Evolutionary conservation across 2,329 filamentous ascomycete genomes (phyloP).

Genomic region (Cordyceps pruinosa): DNA sequence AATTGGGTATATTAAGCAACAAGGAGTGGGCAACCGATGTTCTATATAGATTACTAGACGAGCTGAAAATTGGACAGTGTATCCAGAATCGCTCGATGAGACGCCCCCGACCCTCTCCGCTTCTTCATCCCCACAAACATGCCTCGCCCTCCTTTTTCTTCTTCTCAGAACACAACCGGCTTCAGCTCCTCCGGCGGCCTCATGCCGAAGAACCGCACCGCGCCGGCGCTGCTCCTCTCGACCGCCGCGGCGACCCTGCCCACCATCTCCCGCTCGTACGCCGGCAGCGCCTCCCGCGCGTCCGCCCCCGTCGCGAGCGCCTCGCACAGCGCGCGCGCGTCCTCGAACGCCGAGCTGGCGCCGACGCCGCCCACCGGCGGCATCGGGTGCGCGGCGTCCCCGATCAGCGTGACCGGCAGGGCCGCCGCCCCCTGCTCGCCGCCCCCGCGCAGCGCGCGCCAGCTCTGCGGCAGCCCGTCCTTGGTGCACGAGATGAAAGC

Average conservation of each 20-base stretch:
- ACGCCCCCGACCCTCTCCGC: too few relatives aligned
- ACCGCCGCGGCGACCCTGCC: conserved; percentile 1
- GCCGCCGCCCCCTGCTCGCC: background rate
- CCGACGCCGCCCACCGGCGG: conserved; percentile 11
- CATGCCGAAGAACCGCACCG: conserved; percentile 10
- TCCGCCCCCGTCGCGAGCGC: background rate
- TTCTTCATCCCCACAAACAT: too few relatives aligned
- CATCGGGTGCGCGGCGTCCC: conserved; percentile 15
- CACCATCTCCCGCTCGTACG: conserved; percentile 4
- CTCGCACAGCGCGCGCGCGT: conserved; percentile 7
- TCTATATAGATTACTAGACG: too few relatives aligned
- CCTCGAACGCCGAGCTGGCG: conserved; percentile 12
- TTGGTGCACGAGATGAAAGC: background rate
- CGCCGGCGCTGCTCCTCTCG: background rate
- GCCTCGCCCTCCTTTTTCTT: too few relatives aligned
- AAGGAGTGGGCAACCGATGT: too few relatives aligned
- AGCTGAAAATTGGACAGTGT: too few relatives aligned
- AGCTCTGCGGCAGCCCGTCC: background rate
- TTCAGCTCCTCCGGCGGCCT: background rate
- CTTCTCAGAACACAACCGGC: background rate
- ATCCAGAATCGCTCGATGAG: too few relatives aligned
- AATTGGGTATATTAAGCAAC: too few relatives aligned
- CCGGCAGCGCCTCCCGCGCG: background rate
- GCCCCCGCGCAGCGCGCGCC: background rate
- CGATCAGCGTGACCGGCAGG: conserved; percentile 11